Conservation (phyloP, 495 filamentous ascomycete genomes). For the Aspergillus hancockii region DNA sequence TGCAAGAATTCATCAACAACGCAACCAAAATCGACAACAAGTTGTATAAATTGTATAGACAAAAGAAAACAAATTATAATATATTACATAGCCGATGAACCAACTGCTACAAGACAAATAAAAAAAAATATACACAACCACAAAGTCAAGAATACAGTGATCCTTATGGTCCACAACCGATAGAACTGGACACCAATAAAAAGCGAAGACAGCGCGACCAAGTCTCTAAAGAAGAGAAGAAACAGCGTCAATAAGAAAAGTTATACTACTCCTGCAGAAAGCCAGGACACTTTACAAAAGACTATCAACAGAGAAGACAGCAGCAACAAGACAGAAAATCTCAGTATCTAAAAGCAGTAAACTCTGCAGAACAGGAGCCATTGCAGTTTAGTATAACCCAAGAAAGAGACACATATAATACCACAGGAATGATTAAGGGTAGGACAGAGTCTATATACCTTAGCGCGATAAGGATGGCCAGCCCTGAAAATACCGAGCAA, state of each 20-base stretch:
- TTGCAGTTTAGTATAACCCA: not conserved
- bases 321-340: not conserved
- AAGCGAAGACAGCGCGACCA: not conserved
- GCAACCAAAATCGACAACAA: not conserved
- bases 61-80: slow-evolving; percentile 1
- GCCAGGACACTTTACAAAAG: not conserved
- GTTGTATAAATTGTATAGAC: not conserved
- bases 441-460: too few species aligned
- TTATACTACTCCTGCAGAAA: not conserved
- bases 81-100: not conserved
- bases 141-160: not conserved
- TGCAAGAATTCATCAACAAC: not conserved
- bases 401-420: not conserved
- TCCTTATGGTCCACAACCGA: not conserved
- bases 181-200: not conserved
- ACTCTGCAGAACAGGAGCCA: not conserved
- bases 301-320: not conserved
- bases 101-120: not conserved
- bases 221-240: not conserved
- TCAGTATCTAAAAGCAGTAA: not conserved
- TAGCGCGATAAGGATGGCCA: not conserved
- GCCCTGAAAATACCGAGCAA: too few species aligned
- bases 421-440: too few species aligned
- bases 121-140: too few species aligned
- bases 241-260: not conserved